Evolutionary conservation across 805 yeast genomes (phyloP), one percentile per base, ranked within the genome.

Genomic region (Lachancea fermentati): DNA sequence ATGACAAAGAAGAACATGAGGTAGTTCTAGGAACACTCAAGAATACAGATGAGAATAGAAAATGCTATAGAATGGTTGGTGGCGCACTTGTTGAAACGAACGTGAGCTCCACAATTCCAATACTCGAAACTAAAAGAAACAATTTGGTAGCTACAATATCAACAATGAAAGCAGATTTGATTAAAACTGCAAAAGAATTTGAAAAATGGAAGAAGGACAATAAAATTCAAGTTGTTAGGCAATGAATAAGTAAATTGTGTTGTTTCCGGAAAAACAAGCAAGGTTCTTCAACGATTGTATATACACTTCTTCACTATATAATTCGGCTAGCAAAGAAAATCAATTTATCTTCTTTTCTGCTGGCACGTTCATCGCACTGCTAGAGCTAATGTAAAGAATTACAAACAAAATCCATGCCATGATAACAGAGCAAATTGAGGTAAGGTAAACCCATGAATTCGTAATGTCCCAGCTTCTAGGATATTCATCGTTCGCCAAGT

Each of bases 401-500:
- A 85, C 78, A 60, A 93, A 91, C 19, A 78, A 49, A 34, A 87
- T 57, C 94, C 96, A 93, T 1, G 82, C 84, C 18, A 66, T 53
- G 22, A 81, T 77, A 16, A 94, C 96, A 25, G 80, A 65, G 3
- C 63, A 65, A 12, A 89, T 80, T 36, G 88, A 73, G 16, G 84
- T 71, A 46, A 91, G 65, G 60, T 93, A 93, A 37, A 89, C 87
- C 95, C 96, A 87, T 1, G 97, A 76, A 63, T 89, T 89, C 19
- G 95, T 72, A 55, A 93, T 91, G 45, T 84, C 85, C 91, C 93
- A 93, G 32, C 94, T 81, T 64, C 97, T 78, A 46, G 82, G 80
- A 69, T 79, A 93, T 68, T 94, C 98, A 60, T 93, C 95, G 62
- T 89, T 91, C 44, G 97, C 97, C 55, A 85, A 73, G 63, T 93